Evolutionary conservation across 2,329 filamentous ascomycete species (phyloP).

Genomic region (Taxawa tesnikishii): DNA sequence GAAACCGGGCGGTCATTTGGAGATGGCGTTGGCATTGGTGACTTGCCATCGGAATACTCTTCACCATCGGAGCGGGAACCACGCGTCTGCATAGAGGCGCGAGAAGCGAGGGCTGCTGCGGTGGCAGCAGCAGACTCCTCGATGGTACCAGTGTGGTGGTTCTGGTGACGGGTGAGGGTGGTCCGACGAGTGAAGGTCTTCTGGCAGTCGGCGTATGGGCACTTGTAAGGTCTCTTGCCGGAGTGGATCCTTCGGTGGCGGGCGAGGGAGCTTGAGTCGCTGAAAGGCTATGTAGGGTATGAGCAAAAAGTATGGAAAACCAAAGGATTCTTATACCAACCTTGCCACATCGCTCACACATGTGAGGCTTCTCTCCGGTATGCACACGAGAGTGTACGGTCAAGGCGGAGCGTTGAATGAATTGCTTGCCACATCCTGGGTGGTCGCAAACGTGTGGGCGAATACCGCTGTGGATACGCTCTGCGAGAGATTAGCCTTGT

Average conservation of each 20-base stretch:
- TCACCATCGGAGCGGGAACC: conserved; percentile 53
- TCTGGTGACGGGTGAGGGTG: conserved; percentile 88
- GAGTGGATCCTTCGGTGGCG: conserved; percentile 91
- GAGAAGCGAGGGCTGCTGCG: conserved; percentile 64
- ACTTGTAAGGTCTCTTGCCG: conserved; percentile 93
- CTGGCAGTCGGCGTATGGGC: conserved; percentile 91
- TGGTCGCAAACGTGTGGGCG: conserved; percentile 88
- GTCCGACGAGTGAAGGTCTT: conserved; percentile 97
- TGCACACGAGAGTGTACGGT: conserved; percentile 94
- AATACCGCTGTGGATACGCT: conserved; percentile 88
- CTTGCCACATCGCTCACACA: conserved; percentile 95
- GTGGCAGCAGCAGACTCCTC: conserved; percentile 87
- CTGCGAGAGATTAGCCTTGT: too few relatives aligned
- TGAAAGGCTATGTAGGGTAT: conserved; percentile 58
- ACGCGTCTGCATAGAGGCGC: conserved; percentile 30
- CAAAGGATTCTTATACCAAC: conserved; percentile 37
- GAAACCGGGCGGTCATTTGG: conserved; percentile 69
- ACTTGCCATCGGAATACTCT: conserved; percentile 57
- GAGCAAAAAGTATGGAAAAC: conserved; percentile 4
- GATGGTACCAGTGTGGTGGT: conserved; percentile 87
- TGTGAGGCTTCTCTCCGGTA: conserved; percentile 95
- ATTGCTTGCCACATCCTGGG: conserved; percentile 82
- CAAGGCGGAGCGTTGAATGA: conserved; percentile 90
- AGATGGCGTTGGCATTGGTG: conserved; percentile 68
- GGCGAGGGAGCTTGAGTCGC: conserved; percentile 87